phyloP scores from a whole-genome alignment of 306 rosid genomes.

The Begonia loranthoides region DNA sequence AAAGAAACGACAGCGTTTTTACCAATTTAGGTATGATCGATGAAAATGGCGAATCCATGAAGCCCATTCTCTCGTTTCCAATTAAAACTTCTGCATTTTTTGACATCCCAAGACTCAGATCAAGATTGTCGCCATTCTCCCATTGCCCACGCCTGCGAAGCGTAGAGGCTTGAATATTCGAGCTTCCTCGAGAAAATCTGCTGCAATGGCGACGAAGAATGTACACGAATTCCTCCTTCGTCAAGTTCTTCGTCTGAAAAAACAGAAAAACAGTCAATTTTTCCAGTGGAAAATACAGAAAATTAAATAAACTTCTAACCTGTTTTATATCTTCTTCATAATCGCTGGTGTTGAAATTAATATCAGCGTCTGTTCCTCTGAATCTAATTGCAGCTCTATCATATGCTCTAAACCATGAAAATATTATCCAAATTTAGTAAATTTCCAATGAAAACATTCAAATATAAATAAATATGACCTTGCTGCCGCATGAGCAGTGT shows the following conservation, averaged over 20 bases:
- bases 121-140: conserved; percentile 34
- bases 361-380: conserved; percentile 45
- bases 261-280: too few species aligned
- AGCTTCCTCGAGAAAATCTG: conserved; percentile 28
- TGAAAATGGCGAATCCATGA: conserved; percentile 8
- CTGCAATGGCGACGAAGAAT: conserved; percentile 29
- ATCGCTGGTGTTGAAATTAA: conserved; percentile 26
- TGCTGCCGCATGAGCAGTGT: conserved; percentile 46
- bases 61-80: conserved; percentile 7
- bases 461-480: conserved; percentile 10
- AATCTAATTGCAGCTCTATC: conserved; percentile 51
- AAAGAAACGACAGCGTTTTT: too few species aligned
- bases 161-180: conserved; percentile 21
- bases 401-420: conserved; percentile 20
- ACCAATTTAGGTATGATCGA: too few species aligned
- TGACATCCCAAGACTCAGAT: conserved; percentile 36
- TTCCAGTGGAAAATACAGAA: too few species aligned
- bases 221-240: conserved; percentile 35
- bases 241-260: conserved; percentile 21
- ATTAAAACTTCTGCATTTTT: conserved; percentile 15
- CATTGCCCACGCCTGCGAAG: conserved; percentile 26
- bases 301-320: conserved; percentile 4
- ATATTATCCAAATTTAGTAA: not conserved
- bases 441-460: not conserved
- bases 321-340: conserved; percentile 39